A percentile compares a stretch with the other conserved stretches of the same genome.
phyloP scores from a whole-genome alignment of 1,139 yeast species.

The Geotrichum cucujoidarum region DNA sequence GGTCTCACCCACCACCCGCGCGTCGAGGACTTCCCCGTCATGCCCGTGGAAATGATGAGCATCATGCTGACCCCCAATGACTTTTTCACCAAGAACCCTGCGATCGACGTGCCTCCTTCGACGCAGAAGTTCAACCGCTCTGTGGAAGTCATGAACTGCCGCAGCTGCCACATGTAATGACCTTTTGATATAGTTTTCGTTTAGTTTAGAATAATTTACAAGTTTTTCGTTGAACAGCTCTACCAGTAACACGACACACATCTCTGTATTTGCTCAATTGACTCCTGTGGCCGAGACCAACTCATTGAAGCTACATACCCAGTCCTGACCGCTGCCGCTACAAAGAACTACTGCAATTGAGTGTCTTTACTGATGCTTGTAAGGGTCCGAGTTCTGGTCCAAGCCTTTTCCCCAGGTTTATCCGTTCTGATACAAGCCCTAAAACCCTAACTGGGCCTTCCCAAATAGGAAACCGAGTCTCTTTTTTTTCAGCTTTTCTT shows the following conservation, averaged over 20 bases:
- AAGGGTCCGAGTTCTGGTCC: no score
- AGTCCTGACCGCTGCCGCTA: no score
- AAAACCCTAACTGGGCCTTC: constrained; percentile 13
- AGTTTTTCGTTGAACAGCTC: background rate
- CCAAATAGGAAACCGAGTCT: constrained; percentile 10
- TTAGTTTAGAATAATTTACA: no score
- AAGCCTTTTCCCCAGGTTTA: no score
- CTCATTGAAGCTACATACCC: background rate
- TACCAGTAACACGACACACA: background rate
- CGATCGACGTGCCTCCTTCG: constrained; percentile 75
- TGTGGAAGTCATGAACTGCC: constrained; percentile 40
- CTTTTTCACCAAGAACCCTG: constrained; percentile 79
- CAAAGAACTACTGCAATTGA: no score
- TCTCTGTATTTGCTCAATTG: background rate
- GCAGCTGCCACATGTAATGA: constrained; percentile 33
- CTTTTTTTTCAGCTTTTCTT: no score
- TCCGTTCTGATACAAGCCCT: no score
- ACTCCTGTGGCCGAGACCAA: background rate
- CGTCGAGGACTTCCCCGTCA: constrained; percentile 88
- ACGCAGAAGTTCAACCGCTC: constrained; percentile 70
- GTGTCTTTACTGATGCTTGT: no score
- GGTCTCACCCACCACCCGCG: constrained; percentile 86
- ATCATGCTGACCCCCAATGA: constrained; percentile 68
- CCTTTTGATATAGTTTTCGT: background rate
- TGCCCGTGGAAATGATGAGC: constrained; percentile 78